Evolutionary conservation across 352 stramenopile genomes (phyloP), one percentile per base, ranked within the genome.

Genomic region (Phytophthora gonapodyides): DNA sequence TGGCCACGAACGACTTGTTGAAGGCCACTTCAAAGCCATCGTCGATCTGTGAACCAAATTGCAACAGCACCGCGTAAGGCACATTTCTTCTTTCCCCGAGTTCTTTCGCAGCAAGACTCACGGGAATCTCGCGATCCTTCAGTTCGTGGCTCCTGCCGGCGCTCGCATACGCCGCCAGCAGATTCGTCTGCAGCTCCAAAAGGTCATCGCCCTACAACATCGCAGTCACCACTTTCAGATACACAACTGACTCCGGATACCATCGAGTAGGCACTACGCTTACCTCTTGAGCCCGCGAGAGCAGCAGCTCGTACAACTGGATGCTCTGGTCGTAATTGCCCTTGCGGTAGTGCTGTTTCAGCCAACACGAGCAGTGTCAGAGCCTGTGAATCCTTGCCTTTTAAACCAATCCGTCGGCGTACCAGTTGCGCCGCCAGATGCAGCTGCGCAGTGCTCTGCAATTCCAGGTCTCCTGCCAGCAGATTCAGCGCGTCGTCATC

Each of bases 1-100:
- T 87, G 7, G 80, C 75, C n/a, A 88, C 64, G 52, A 94, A 90
- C 55, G 85, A 88, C 69, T 91, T 91, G 69, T 94, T 94, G 58
- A 90, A 94, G 10, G 83, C 80, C 46, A 94, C 67, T 57, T 94
- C 85, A 37, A 89, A 92, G 43, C 75, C 88, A 51, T 89, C 84
- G 31, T 92, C 75, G 34, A 78, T 80, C 84, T 90, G 43, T 41
- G 31, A 38, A 61, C 24, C 35, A 52, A 19, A 57, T 4, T 33
- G 57, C 38, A 67, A 31, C n/a, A 8, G 41, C 16, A 19, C 9
- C 43, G 12, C 16, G 13, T n/a, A 43, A 57, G 51, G 13, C 33
- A 56, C 15, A 8, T 36, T 30, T 34, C 31, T 16, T n/a, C 13
- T 17, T 11, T n/a, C 35, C 7, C 33, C 41, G n/a, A 31, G 48